Evolutionary conservation across 176 grass and related monocot genomes (phyloP).

Genomic region (Phoenix dactylifera): DNA sequence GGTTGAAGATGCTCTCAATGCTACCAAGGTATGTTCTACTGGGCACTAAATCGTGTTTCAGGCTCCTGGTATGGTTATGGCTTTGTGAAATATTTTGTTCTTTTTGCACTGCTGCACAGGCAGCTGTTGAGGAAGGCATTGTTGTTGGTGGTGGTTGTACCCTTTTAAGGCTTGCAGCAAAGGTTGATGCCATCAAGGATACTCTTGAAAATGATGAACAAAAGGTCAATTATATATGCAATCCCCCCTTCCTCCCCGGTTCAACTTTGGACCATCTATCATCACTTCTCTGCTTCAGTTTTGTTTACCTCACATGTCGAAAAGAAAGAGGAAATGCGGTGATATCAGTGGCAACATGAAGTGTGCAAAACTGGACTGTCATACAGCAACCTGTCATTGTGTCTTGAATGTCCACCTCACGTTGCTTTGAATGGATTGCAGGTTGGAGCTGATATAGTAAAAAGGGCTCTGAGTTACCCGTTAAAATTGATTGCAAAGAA

Average conservation of each 20-base stretch:
- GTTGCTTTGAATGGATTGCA: conserved; percentile 8
- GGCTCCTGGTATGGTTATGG: too few relatives aligned
- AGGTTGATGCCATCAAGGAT: conserved; percentile 89
- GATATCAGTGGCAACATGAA: too few relatives aligned
- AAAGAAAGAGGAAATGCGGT: too few relatives aligned
- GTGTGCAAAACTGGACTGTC: too few relatives aligned
- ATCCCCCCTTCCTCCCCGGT: neutral
- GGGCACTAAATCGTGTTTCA: too few relatives aligned
- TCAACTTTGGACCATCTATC: neutral
- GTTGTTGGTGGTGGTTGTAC: conserved; percentile 97
- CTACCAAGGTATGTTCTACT: conserved; percentile 59
- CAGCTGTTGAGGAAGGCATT: conserved; percentile 96
- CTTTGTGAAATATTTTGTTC: too few relatives aligned
- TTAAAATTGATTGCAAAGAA: conserved; percentile 97
- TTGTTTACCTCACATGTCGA: too few relatives aligned
- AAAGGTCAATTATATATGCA: conserved; percentile 39
- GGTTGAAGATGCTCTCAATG: conserved; percentile 99
- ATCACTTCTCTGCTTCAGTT: too few relatives aligned
- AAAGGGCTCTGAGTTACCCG: conserved; percentile 84
- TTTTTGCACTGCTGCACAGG: conserved; percentile 25
- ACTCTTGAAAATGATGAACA: conserved; percentile 97
- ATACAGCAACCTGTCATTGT: neutral
- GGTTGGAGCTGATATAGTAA: conserved; percentile 97
- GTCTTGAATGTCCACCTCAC: neutral
- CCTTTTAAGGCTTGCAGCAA: conserved; percentile 75